Evolutionary conservation across 805 yeast genomes (phyloP), one percentile per base, ranked within the genome.

Genomic region (Metschnikowia peoriensis): DNA sequence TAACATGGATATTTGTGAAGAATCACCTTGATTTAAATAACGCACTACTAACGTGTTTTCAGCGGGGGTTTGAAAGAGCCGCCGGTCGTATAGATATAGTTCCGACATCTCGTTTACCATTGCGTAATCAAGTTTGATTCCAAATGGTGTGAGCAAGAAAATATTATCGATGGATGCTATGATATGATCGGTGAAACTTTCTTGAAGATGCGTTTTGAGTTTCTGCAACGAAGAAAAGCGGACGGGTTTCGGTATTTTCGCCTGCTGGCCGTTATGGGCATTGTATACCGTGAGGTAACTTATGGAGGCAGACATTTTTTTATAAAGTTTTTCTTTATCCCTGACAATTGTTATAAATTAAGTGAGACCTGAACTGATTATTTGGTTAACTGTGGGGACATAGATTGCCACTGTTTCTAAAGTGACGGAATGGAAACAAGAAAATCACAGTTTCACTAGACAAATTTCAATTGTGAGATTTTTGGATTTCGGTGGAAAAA

Each of bases 91-190:
- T 1, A 81, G 83, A 64, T 78, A 86, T 4, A 86, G 71, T 53
- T 84, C 87, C 48, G 70, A 72, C 32, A 78, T 65, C 53, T 81
- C 85, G 57, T 80, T 71, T 43, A 75, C 72, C 75, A 74, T 76
- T 61, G 73, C 75, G 63, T 72, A 79, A 64, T 80, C 83, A 56
- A 87, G 70, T 59, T 80, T 82, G 44, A 81, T 76, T 0, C 92
- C 92, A 64, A 79, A 84, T 1, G 90, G 82, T 2, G 90, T 77
- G 38, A 87, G 66, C 12, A 87, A 68, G 57, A 86, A 73, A n/a
- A 74, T 56, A 53, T 71, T 64, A 14, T 69, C 76, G 1, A 47
- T 49, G 41, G 56, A 56, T 16, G 61, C 68, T 14, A 65, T 59
- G 7, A 55, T 29, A 41, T 57, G 53, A 39, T 59, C 50, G 2